A percentile compares a stretch with the other conserved stretches of the same genome.
These are phyloP conservation scores for Phaffia tasmanica DNA, from an alignment of 768 basidiomycete genomes.

Conservation along the genomic window DNA sequence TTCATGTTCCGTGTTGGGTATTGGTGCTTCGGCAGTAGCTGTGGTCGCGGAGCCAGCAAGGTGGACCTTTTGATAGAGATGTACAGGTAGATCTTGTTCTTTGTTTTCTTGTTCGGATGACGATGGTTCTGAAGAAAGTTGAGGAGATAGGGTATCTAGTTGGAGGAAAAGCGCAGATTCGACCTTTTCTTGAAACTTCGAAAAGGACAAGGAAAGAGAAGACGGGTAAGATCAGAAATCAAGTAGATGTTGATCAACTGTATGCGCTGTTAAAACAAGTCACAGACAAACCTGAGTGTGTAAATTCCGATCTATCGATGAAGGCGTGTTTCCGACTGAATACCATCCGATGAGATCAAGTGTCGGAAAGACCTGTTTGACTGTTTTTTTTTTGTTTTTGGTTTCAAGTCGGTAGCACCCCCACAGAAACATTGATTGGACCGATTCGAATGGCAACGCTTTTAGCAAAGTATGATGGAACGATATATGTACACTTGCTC, in stretches of 20 bases:
- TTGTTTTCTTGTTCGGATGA: slow-evolving; percentile 42
- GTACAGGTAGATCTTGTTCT: slow-evolving; percentile 68
- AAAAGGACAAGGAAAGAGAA: background rate
- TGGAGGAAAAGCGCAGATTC: slow-evolving; percentile 50
- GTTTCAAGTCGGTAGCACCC: background rate
- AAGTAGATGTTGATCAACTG: background rate
- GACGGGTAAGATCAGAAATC: background rate
- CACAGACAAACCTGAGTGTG: slow-evolving; percentile 61
- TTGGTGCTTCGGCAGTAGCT: slow-evolving; percentile 47
- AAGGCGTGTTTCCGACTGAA: slow-evolving; percentile 60
- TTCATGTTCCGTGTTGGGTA: background rate
- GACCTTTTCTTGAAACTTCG: background rate
- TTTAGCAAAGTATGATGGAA: background rate
- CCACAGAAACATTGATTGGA: background rate
- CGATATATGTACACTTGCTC: background rate
- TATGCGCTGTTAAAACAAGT: background rate
- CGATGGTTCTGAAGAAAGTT: slow-evolving; percentile 37
- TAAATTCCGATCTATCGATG: slow-evolving; percentile 61
- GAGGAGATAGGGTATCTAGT: slow-evolving; percentile 8
- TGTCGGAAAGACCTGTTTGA: slow-evolving; percentile 96
- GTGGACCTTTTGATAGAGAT: slow-evolving; percentile 83
- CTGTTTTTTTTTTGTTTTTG: slow-evolving; percentile 41
- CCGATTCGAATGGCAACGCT: background rate
- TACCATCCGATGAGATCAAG: slow-evolving; percentile 99
- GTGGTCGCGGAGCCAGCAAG: slow-evolving; percentile 55